Conservation (phyloP, 495 filamentous ascomycete species). For the Penicillium turbatum region DNA sequence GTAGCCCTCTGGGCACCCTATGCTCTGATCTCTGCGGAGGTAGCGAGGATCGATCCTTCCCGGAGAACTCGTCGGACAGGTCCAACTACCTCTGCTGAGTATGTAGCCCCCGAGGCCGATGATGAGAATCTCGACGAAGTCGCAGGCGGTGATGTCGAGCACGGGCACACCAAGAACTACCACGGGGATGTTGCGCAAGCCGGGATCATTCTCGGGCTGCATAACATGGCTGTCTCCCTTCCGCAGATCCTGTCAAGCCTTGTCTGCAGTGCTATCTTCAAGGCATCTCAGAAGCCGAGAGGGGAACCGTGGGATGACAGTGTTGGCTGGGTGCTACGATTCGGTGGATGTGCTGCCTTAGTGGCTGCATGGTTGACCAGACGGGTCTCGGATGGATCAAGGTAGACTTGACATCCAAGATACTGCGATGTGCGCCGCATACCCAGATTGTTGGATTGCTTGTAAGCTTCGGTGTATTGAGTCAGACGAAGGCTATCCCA, state of each 20-base stretch:
- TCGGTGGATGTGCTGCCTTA: slow-evolving; percentile 73
- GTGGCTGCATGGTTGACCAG: slow-evolving; percentile 66
- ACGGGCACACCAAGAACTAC: slow-evolving; percentile 14
- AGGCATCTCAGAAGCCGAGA: slow-evolving; percentile 72
- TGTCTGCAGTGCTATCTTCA: slow-evolving; percentile 75
- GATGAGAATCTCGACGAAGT: background rate
- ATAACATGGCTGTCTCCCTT: slow-evolving; percentile 85
- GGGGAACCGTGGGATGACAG: slow-evolving; percentile 78
- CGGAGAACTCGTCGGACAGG: slow-evolving; percentile 40
- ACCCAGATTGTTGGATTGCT: no score
- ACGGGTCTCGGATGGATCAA: slow-evolving; percentile 37
- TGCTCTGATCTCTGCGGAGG: slow-evolving; percentile 84
- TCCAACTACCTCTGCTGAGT: slow-evolving; percentile 14
- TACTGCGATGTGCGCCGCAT: background rate
- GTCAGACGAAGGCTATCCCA: no score
- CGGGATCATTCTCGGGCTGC: slow-evolving; percentile 82
- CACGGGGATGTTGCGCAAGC: slow-evolving; percentile 55
- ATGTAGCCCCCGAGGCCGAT: slow-evolving; percentile 8
- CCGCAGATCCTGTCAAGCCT: slow-evolving; percentile 87
- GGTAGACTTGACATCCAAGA: background rate
- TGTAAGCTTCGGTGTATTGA: background rate
- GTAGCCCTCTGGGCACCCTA: slow-evolving; percentile 88
- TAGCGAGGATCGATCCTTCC: slow-evolving; percentile 69
- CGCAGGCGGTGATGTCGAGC: slow-evolving; percentile 24
- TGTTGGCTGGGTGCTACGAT: slow-evolving; percentile 77